A percentile compares a stretch with the other conserved stretches of the same genome.
These are phyloP conservation scores for Malus fusca DNA, from an alignment of 306 rosid species.

Conservation along the genomic window DNA sequence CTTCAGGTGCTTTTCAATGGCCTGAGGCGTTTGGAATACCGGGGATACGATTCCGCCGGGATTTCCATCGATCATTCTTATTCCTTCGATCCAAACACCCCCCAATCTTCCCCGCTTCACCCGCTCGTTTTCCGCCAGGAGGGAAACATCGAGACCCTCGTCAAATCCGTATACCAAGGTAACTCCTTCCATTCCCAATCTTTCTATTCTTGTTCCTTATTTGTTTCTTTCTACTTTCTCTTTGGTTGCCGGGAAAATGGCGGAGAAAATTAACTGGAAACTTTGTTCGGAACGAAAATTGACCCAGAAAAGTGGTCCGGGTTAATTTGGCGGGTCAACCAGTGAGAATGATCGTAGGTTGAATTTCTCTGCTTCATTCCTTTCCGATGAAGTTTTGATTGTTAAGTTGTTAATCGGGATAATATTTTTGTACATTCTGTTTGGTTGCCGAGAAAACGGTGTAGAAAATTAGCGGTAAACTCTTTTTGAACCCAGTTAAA, in stretches of 20 bases:
- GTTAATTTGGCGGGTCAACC: not conserved
- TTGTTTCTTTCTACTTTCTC: not conserved
- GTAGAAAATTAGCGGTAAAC: not conserved
- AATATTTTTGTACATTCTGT: not conserved
- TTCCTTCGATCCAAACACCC: constrained; percentile 18
- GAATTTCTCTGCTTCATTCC: not conserved
- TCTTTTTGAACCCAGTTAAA: not conserved
- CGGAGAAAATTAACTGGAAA: not conserved
- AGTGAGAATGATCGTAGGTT: not conserved
- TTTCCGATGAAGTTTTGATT: not conserved
- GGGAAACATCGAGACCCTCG: constrained; percentile 93
- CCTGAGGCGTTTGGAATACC: constrained; percentile 73
- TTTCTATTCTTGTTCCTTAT: not conserved
- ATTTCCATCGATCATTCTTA: constrained; percentile 56
- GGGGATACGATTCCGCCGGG: constrained; percentile 98
- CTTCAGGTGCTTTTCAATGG: constrained; percentile 91
- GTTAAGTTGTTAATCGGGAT: not conserved
- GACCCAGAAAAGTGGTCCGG: not conserved
- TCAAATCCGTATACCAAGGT: constrained; percentile 84
- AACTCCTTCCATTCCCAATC: not conserved
- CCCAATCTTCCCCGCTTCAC: constrained; percentile 24
- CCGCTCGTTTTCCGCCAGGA: constrained; percentile 81
- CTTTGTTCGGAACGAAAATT: not conserved
- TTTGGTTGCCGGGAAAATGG: constrained; percentile 13
- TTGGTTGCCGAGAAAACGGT: constrained; percentile 13